These are phyloP conservation scores for Dichotomocladium elegans DNA, from an alignment of 371 early-diverging fungal genomes.

Conservation along the genomic window DNA sequence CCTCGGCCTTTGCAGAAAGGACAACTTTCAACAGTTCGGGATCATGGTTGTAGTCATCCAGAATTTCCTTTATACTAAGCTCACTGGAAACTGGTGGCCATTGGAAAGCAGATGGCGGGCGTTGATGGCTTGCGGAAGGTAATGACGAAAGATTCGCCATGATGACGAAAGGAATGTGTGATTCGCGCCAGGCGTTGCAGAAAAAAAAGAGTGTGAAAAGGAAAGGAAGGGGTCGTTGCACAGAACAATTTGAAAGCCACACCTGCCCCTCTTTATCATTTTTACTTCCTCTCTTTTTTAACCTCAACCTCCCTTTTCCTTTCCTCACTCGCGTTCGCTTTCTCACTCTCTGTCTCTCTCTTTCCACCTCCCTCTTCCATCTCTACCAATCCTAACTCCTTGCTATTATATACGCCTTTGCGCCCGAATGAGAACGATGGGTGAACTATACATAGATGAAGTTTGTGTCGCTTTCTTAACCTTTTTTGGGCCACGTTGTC, in stretches of 20 bases:
- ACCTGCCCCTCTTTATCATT: no score
- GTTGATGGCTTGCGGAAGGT: not conserved
- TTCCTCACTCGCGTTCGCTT: no score
- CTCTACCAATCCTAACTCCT: no score
- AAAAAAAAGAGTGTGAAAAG: not conserved
- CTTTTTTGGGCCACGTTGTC: no score
- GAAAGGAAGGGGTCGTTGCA: not conserved
- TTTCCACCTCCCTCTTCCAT: no score
- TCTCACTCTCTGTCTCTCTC: no score
- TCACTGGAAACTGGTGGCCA: slow-evolving; percentile 19
- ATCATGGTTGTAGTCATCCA: slow-evolving; percentile 28
- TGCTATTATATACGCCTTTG: no score
- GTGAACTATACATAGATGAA: no score
- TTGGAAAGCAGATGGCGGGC: slow-evolving; percentile 12
- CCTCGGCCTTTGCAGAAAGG: slow-evolving; percentile 38
- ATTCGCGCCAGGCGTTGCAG: not conserved
- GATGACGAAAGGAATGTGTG: not conserved
- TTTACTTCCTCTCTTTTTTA: no score
- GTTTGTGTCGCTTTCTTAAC: no score
- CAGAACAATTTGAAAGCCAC: not conserved
- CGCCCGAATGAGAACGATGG: no score
- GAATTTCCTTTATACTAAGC: slow-evolving; percentile 25
- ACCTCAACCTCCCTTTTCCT: no score
- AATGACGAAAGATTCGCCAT: slow-evolving; percentile 11
- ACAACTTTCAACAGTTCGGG: slow-evolving; percentile 28